Evolutionary conservation across 371 early-diverging fungal genomes (phyloP), one percentile per base, ranked within the genome.

Genomic region (Mucor racemosus): DNA sequence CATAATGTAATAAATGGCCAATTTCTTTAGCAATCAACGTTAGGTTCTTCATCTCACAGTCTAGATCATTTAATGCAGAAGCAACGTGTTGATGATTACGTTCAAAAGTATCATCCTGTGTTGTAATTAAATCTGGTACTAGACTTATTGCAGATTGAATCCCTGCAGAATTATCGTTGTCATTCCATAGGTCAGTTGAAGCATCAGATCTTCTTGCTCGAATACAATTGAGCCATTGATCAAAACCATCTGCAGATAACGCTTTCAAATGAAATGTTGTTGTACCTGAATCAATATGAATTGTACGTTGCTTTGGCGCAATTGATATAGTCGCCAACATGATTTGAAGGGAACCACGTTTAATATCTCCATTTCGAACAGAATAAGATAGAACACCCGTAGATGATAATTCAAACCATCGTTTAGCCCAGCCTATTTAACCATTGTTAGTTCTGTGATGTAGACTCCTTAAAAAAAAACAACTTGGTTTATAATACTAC

Each of bases 241-340:
- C 79, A 71, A 90, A 95, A 19, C 87, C 90, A 11, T 79, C 81
- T 14, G 54, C 59, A 3, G 80, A 82, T 14, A 85, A 68, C 0
- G 91, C 89, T 67, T 90, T 93, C 65, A 96, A 81, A 67, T 93
- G 92, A 66, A 86, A 85, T 15, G 91, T 78, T 39, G 80, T 83
- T 11, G 88, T 82, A 46, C 93, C 96, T 7, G 93, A 89, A 68
- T 95, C 93, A 19, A 95, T 86, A 62, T 90, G 90, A 64, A 95
- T 89, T 39, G 88, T 76, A 21, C 81, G 77, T 60, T 89, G 88
- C n/a, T 89, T 86, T 58, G 70, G 72, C 35, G 80, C 78, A 15
- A 87, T 80, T 1, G 88, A 80, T 15, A 91, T 78, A 1, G 90
- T 86, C 1, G 90, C 85, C 19, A 79, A 78, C 19, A 69, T 73